These are phyloP conservation scores for Draba incana DNA, from an alignment of 345 rosid species.

Conservation along the genomic window DNA sequence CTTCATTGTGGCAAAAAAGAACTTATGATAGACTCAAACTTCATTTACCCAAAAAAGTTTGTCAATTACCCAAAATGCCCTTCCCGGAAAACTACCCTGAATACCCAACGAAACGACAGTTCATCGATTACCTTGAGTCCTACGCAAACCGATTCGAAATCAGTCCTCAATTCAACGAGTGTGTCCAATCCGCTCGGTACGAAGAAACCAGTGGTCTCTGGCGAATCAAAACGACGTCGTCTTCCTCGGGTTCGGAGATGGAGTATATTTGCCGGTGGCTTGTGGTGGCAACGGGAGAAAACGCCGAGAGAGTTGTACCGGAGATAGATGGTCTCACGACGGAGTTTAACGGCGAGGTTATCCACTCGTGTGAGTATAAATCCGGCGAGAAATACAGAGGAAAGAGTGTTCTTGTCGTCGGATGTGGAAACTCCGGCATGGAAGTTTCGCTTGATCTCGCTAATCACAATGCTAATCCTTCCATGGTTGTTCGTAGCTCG, in stretches of 20 bases:
- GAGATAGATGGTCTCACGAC: slow-evolving; percentile 64
- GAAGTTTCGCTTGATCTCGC: slow-evolving; percentile 91
- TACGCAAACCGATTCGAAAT: slow-evolving; percentile 67
- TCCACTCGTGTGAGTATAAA: slow-evolving; percentile 73
- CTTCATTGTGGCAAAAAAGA: slow-evolving; percentile 79
- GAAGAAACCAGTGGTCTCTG: slow-evolving; percentile 80
- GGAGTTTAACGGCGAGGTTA: slow-evolving; percentile 68
- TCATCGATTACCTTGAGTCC: slow-evolving; percentile 72
- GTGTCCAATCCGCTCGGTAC: slow-evolving; percentile 77
- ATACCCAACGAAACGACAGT: slow-evolving; percentile 75
- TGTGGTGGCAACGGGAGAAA: slow-evolving; percentile 96
- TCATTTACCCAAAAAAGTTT: slow-evolving; percentile 78
- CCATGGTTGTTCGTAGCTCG: slow-evolving; percentile 89
- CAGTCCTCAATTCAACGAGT: slow-evolving; percentile 77
- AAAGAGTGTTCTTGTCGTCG: slow-evolving; percentile 83
- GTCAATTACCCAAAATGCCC: slow-evolving; percentile 77
- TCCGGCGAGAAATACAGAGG: slow-evolving; percentile 71
- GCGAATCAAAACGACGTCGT: slow-evolving; percentile 62
- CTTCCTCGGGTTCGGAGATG: slow-evolving; percentile 53
- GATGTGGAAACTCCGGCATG: slow-evolving; percentile 98
- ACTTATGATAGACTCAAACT: slow-evolving; percentile 82
- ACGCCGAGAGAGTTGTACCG: slow-evolving; percentile 81
- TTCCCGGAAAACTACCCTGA: slow-evolving; percentile 77
- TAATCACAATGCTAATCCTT: slow-evolving; percentile 68
- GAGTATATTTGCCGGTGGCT: slow-evolving; percentile 92